Base-by-base conservation (phyloP, 192 early-diverging fungal species). In the Podila epicladia region DNA sequence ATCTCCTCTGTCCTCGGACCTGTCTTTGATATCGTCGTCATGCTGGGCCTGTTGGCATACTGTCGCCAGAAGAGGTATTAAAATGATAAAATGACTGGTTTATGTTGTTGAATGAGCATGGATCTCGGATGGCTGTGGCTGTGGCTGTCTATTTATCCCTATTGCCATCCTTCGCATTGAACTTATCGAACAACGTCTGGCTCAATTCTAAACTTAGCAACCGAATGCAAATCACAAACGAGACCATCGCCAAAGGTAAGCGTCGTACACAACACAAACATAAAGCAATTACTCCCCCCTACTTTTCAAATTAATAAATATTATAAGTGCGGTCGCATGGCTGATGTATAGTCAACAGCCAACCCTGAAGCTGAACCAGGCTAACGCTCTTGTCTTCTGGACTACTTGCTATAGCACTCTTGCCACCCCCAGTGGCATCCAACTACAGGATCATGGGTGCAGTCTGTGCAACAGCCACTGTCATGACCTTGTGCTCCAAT, bases 41-140 rank as follows among this genome's bases (percentile, higher is more conserved):
- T 80, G 77, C 77, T 80, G 22, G 70, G 77, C 45, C 63, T 80
- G 22, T 65, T 73, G 20, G 61, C 61, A 3, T 80, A 80, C 31
- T 80, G 77, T 51, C 77, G 77, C 17, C 71, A 73, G 26, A 80
- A 73, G 62, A 80, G 77, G 77, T 80, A 80, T n/a, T n/a, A n/a
- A n/a, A n/a, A n/a, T n/a, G n/a, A n/a, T n/a, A n/a, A n/a, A n/a
- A 41, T 59, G 33, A 49, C 49, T 26, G 37, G 29, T 45, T 59
- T 69, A 4, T 49, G n/a, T n/a, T 41, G 22, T 37, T 31, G 50
- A 20, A 24, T 26, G 11, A 55, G 24, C 53, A 26, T 24, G 8
- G 24, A 24, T 55, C 53, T 24, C 53, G 53, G 53, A 26, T 26
- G 24, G 53, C n/a, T 24, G 4, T 26, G 24, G 53, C n/a, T 24